Base-by-base conservation (phyloP, 2,329 filamentous ascomycete species). In the Aspergillus udagawae region DNA sequence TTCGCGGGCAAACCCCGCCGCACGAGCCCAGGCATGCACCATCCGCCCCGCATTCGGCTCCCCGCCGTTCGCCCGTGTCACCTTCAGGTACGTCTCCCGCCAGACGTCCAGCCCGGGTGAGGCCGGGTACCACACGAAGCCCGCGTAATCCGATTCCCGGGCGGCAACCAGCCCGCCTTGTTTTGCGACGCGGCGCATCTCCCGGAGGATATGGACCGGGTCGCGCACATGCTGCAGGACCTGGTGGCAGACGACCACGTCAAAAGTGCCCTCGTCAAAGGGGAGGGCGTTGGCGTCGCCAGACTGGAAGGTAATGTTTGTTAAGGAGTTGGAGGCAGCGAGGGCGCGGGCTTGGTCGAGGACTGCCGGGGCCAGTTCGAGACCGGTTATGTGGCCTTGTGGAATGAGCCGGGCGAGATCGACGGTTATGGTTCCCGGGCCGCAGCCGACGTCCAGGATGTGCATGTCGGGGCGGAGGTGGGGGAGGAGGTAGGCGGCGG, bases 201-300 rank as follows among this genome's bases (percentile, higher is more conserved):
- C 80, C 25, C 70, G 70, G 56, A 86, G 69, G 1, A 80, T 79
- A 4, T 68, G 64, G 0, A 81, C 67, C 0, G 82, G 82, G 51
- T 81, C 73, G 17, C 72, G 63, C 6, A 86, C 69, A 64, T 86
- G 84, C 57, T 80, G 77, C 10, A 86, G 71, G 1, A 86, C 79
- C 63, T 85, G 83, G 62, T 84, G 81, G 14, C 77, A 79, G 63
- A 83, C 79, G 4, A 86, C 82, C 10, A 86, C 64, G 59, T 86
- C 84, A 58, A 86, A 86, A 2, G 72, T 67, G 20, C 70, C 70
- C 49, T 84, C 78, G 6, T 55, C 32, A 49, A 70, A 71, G 3
- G 61, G 56, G 2, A 80, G 71, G 5, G 68, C 58, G 57, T 77
- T 74, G 4, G 77, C 78, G 71, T 76, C 67, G 21, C 69, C 74